Evolutionary conservation across 169 alveolate genomes (phyloP), one percentile per base, ranked within the genome.

Genomic region (Sarcocystis neurona): DNA sequence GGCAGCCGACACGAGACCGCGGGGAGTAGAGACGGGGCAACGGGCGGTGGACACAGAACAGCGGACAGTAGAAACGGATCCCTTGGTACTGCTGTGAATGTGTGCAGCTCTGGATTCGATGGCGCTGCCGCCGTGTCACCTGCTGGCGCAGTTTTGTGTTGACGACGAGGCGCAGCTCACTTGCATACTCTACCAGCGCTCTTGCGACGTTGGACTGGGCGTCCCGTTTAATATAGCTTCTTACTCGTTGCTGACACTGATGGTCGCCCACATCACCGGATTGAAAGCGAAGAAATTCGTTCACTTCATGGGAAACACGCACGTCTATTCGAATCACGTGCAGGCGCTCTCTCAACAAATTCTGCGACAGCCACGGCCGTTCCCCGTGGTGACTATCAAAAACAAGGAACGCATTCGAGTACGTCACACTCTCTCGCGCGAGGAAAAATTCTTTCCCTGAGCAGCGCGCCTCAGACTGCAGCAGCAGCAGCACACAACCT

Each of bases 121-220:
- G 99, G 99, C 99, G 58, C 95, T 98, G 63, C 99, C 99, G 5
- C 99, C 99, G 15, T 99, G 99, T 94, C 99, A 99, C 94, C 94
- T 98, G 58, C 90, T 98, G 88, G 96, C 98, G 87, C 99, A 98
- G 93, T 99, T 98, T 92, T 98, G 96, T 92, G 99, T 98, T 23
- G 94, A 96, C 53, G 97, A 98, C 47, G 96, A 96, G 72, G 85
- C 84, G 8, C 92, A 94, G 77, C 95, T 99, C 84, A 95, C 98
- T 32, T 98, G 99, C 92, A 90, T 96, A 92, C 94, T 99, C 98
- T 98, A 98, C 91, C 99, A 99, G 93, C 95, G 99, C 78, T 97
- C 99, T 37, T 96, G 99, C 92, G 99, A 99, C 92, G 94, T 98
- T 95, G 99, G 99, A 41, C 94, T 98, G 47, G 99, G 99, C 44